phyloP scores from a whole-genome alignment of 2,329 filamentous ascomycete species.

The Diaporthe eres region DNA sequence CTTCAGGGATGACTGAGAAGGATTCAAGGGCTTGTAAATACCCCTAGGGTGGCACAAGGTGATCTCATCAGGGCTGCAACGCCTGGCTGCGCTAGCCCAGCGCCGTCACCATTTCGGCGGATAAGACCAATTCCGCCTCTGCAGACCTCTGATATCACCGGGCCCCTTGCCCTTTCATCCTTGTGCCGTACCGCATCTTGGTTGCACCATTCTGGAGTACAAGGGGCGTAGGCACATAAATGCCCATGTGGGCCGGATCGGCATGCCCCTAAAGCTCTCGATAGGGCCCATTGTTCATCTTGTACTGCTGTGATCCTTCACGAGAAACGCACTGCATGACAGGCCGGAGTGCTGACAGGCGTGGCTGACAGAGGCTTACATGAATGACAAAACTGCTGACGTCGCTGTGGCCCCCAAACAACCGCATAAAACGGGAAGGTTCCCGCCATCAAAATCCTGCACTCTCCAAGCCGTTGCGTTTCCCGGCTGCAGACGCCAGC shows the following conservation, averaged over 20 bases:
- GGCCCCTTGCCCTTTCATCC: not conserved
- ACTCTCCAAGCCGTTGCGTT: not conserved
- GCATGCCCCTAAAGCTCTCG: not conserved
- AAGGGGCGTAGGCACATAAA: not conserved
- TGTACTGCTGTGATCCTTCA: not conserved
- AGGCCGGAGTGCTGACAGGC: not conserved
- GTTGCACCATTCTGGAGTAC: not conserved
- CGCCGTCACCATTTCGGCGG: slow-evolving; percentile 17
- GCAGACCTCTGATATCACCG: not conserved
- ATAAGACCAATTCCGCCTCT: slow-evolving; percentile 6
- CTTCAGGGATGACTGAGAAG: slow-evolving; percentile 12
- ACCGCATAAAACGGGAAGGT: not conserved
- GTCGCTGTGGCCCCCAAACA: not conserved
- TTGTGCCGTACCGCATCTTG: not conserved
- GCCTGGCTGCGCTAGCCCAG: not conserved
- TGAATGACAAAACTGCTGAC: slow-evolving; percentile 8
- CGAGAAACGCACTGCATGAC: not conserved
- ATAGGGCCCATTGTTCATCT: not conserved
- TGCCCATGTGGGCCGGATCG: not conserved
- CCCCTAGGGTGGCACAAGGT: slow-evolving; percentile 1
- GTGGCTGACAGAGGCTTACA: slow-evolving; percentile 14
- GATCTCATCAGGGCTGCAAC: not conserved
- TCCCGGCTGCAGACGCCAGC: not conserved
- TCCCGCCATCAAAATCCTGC: not conserved
- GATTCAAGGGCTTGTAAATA: slow-evolving; percentile 12